These are phyloP conservation scores for Globisporangium cederbergense DNA, from an alignment of 352 stramenopile genomes.

Conservation along the genomic window DNA sequence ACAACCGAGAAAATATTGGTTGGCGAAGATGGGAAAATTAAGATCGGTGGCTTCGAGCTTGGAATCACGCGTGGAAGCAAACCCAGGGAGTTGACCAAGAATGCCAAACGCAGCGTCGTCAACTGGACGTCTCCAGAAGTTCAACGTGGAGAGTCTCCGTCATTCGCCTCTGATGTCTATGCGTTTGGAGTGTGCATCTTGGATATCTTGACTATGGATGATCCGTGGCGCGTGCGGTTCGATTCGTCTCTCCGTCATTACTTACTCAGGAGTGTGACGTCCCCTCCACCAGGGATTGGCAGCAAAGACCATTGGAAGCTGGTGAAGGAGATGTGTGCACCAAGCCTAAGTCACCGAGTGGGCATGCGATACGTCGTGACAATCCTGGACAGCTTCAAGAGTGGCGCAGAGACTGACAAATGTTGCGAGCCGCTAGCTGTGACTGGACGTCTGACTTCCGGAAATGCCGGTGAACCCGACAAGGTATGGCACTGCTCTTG, in stretches of 20 bases:
- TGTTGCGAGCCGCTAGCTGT: not conserved
- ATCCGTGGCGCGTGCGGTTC: not conserved
- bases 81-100: not conserved
- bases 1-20: conserved; percentile 6
- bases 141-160: not conserved
- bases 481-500: not conserved
- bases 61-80: not conserved
- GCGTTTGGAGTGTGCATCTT: conserved; percentile 9
- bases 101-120: not conserved
- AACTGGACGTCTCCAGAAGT: conserved; percentile 9
- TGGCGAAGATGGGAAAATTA: conserved; percentile 6
- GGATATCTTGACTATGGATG: conserved; percentile 1
- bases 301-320: conserved; percentile 1
- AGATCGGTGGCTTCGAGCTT: conserved; percentile 10
- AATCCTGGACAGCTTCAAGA: not conserved
- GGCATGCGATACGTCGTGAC: not conserved
- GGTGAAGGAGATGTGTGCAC: conserved; percentile 13
- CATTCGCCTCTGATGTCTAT: conserved; percentile 4
- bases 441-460: not conserved
- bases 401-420: not conserved
- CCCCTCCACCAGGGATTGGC: not conserved
- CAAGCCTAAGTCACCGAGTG: not conserved
- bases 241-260: not conserved
- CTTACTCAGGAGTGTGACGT: not conserved
- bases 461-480: not conserved